Base-by-base conservation (phyloP, 495 filamentous ascomycete genomes). In the Xylaria castorea region DNA sequence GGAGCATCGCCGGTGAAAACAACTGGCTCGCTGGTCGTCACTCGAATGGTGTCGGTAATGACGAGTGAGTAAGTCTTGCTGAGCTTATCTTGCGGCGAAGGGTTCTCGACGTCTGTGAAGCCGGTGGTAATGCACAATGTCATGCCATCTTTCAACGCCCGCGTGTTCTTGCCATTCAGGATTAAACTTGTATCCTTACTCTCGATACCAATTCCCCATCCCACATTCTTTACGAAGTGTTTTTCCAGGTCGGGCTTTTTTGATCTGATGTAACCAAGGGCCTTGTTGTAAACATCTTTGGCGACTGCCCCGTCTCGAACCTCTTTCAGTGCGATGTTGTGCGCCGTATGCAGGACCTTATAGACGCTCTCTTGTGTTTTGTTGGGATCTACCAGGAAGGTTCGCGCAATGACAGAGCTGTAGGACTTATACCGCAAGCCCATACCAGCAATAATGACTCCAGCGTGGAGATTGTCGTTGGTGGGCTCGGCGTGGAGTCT, bases 381-480 rank as follows among this genome's bases (percentile, higher is more conserved):
- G 82, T 94, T 98, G 42, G 96, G 96, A 79, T 98, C 96, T 40
- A 99, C 97, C 74, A 99, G 85, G 80, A 96, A 99, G 50, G 96
- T 98, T 74, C 96, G 90, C 30, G 90, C 94, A 71, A 99, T 92
- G 70, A 94, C 87, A 20, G 93, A 96, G 79, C 91, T 92, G 80
- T 99, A 99, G 11, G 93, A 94, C 80, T 95, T 95, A 82, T 99
- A 98, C 71, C 96, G 88, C 30, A 98, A 86, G 62, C 96, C 96
- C 81, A 98, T 92, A 20, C 92, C 92, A 36, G 93, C 92, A 72
- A 98, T 87, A 76, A 99, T 99, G 73, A 97, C 92, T 27, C 96
- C 96, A 1, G 94, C 88, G 76, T 97, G 93, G n/a, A 99, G 89
- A 71, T 93, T 91, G 75, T 91, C 93, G 64, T 92, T 89, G 75